Conservation (phyloP, 768 basidiomycete genomes). For the Jaapia argillacea region DNA sequence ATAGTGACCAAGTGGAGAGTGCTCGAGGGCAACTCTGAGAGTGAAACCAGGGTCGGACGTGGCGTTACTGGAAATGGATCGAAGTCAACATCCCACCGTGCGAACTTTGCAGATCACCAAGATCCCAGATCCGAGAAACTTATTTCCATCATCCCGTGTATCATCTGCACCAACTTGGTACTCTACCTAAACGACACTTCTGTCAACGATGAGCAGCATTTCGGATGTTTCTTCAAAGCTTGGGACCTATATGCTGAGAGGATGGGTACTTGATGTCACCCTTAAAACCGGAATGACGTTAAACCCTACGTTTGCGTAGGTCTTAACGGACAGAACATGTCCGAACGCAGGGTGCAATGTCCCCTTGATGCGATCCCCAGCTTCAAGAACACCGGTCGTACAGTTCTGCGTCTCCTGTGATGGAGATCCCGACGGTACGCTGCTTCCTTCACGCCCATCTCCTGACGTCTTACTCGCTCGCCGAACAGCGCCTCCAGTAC, state of each 20-base stretch:
- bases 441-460: neutral
- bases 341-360: constrained; percentile 33
- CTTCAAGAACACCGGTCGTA: constrained; percentile 28
- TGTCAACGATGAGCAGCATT: constrained; percentile 35
- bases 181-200: too few species aligned
- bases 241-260: constrained; percentile 54
- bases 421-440: constrained; percentile 24
- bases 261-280: constrained; percentile 10
- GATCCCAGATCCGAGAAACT: too few species aligned
- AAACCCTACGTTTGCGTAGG: constrained; percentile 31
- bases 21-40: too few species aligned
- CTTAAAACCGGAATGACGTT: too few species aligned
- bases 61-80: neutral
- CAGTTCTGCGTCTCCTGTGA: constrained; percentile 62
- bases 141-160: too few species aligned
- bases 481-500: too few species aligned
- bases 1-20: too few species aligned
- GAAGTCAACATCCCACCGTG: too few species aligned
- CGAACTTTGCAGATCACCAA: too few species aligned
- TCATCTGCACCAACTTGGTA: too few species aligned
- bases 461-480: too few species aligned
- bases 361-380: constrained; percentile 71
- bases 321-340: constrained; percentile 60
- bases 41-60: too few species aligned
- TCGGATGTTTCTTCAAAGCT: constrained; percentile 51